Evolutionary conservation across 306 rosid species (phyloP).

Genomic region (Rubus idaeus): DNA sequence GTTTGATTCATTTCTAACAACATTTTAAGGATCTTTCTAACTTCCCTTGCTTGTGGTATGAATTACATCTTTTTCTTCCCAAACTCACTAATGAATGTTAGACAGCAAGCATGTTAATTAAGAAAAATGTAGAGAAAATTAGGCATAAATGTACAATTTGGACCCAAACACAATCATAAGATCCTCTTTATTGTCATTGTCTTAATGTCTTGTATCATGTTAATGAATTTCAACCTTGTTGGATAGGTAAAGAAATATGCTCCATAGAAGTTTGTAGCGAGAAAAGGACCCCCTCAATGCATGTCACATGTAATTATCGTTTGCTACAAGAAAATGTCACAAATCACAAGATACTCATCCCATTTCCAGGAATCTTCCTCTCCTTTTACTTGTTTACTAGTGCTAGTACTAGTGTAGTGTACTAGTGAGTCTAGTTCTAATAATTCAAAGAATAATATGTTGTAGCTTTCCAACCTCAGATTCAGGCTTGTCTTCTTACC

Average conservation of each 20-base stretch:
- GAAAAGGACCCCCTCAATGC: not conserved
- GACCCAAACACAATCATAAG: not conserved
- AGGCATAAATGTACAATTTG: not conserved
- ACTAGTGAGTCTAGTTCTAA: not conserved
- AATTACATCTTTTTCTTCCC: no score
- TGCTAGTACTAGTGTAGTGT: not conserved
- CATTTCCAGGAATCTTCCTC: conserved; percentile 56
- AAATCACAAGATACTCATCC: not conserved
- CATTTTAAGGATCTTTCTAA: no score
- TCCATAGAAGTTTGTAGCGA: not conserved
- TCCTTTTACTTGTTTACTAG: no score
- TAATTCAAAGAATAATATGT: not conserved
- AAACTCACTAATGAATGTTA: not conserved
- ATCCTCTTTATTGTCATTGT: not conserved
- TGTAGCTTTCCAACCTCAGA: not conserved
- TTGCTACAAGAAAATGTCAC: not conserved
- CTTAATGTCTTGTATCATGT: not conserved
- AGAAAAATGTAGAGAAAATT: not conserved
- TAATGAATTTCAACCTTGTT: not conserved
- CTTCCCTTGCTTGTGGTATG: no score
- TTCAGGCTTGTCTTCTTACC: not conserved
- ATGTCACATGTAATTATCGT: not conserved
- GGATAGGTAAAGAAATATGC: not conserved
- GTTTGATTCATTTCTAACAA: no score
- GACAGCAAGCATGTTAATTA: not conserved